Evolutionary conservation across 2,329 filamentous ascomycete genomes (phyloP).

Genomic region (Fusarium penzigii): DNA sequence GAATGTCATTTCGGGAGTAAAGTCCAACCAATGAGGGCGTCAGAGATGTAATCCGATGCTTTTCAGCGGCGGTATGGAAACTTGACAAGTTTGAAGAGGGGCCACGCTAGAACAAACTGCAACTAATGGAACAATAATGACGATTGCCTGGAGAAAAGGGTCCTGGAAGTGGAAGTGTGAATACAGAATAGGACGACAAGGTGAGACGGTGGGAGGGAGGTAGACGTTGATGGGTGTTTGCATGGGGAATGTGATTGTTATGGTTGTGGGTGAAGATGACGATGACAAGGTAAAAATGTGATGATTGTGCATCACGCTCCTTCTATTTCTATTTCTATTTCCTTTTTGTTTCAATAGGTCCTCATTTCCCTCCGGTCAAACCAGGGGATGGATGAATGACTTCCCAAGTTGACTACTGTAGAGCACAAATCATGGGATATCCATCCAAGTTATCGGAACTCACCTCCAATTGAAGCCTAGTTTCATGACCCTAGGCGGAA

Average conservation of each 20-base stretch:
- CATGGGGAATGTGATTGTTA: too few species aligned
- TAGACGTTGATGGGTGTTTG: too few species aligned
- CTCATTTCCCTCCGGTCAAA: background rate
- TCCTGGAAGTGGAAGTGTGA: background rate
- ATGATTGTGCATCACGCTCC: too few species aligned
- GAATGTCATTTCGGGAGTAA: slow-evolving; percentile 23
- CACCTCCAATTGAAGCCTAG: background rate
- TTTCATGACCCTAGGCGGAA: background rate
- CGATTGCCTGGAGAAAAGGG: background rate
- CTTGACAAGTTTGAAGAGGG: slow-evolving; percentile 21
- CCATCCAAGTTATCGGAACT: background rate
- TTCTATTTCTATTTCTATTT: too few species aligned
- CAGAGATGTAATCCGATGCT: slow-evolving; percentile 31
- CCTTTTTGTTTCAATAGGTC: too few species aligned
- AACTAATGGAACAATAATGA: slow-evolving; percentile 4
- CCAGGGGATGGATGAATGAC: background rate
- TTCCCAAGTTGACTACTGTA: background rate
- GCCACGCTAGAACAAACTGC: slow-evolving; percentile 19
- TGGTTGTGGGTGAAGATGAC: too few species aligned
- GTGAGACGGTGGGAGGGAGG: too few species aligned
- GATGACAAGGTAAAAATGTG: too few species aligned
- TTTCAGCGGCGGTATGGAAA: slow-evolving; percentile 26
- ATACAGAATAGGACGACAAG: too few species aligned
- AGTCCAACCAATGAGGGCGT: slow-evolving; percentile 21
- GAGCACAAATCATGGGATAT: too few species aligned